phyloP scores from a whole-genome alignment of 495 filamentous ascomycete species.

The Niebla homalea region DNA sequence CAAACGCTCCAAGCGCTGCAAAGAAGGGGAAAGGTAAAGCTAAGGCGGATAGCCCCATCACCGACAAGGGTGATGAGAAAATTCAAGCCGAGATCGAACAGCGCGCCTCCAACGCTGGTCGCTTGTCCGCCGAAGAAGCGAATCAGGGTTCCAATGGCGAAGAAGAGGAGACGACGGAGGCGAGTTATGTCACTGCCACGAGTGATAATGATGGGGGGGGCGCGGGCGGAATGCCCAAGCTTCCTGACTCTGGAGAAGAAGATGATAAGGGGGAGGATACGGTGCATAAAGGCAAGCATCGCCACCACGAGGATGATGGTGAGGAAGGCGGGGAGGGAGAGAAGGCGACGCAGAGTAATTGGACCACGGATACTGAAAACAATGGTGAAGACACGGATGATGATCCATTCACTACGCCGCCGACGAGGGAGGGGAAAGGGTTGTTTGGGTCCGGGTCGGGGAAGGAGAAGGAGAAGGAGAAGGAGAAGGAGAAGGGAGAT shows the following conservation, averaged over 20 bases:
- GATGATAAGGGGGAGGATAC: not conserved
- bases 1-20: not conserved
- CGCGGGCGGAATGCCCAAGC: not conserved
- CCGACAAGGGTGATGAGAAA: not conserved
- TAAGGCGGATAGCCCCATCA: not conserved
- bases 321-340: not conserved
- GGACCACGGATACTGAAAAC: not conserved
- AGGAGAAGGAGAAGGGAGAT: not conserved
- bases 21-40: conserved; percentile 1
- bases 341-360: not conserved
- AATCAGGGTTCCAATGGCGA: not conserved
- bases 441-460: not conserved
- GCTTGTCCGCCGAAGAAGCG: not conserved
- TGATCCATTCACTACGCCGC: not conserved
- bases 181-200: not conserved
- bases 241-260: not conserved
- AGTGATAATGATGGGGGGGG: not conserved
- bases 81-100: not conserved
- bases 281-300: not conserved
- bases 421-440: not conserved
- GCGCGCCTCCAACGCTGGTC: not conserved
- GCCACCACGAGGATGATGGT: not conserved
- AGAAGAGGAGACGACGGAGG: not conserved
- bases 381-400: not conserved
- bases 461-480: not conserved